Base-by-base conservation (phyloP, 2,329 filamentous ascomycete species). In the Chaetothyriales sp. region DNA sequence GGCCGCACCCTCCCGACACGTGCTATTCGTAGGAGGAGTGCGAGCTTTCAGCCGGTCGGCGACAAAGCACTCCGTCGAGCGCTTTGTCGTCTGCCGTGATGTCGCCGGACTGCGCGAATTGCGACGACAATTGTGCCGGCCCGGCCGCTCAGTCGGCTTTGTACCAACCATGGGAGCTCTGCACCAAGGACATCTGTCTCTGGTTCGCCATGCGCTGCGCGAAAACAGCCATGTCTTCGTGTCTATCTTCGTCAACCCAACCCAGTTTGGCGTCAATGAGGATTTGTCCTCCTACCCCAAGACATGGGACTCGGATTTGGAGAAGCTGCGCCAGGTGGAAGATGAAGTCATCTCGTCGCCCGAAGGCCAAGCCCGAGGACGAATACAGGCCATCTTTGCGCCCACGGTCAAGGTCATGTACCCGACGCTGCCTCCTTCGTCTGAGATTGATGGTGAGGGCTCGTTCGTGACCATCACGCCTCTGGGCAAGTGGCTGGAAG, bases 81-180 rank as follows among this genome's bases (percentile, higher is more conserved):
- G 74, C 2, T 84, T 88, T 58, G 79, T 79, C 55, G 69, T 95
- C 62, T 85, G 94, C 65, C 86, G 86, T 61, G 78, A 86, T 66
- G 81, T 92, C 54, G 71, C 81, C 13, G 73, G 80, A 9, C 73
- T 95, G 49, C 85, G 87, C 43, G 68, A 75, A 61, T 85, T 83
- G 73, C 81, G 88, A 37, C 76, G 73, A 19, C 76, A 81, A 43
- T 80, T 89, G 54, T 70, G 81, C 37, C 69, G 81, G 54, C 75
- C 81, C 62, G 78, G 83, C 61, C 80, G 83, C 52, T 82, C 82
- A 45, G 82, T 98, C 53, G 88, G 85, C 54, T 80, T 98, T 25
- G 89, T 98, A 37, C 92, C 92, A 1, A 98, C 92, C 29, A 97
- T 98, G 92, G 92, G 92, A 56, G 92, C 92, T 48, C 77, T 98